Evolutionary conservation across 2,329 filamentous ascomycete genomes (phyloP).

Genomic region (Colletotrichum sp.): DNA sequence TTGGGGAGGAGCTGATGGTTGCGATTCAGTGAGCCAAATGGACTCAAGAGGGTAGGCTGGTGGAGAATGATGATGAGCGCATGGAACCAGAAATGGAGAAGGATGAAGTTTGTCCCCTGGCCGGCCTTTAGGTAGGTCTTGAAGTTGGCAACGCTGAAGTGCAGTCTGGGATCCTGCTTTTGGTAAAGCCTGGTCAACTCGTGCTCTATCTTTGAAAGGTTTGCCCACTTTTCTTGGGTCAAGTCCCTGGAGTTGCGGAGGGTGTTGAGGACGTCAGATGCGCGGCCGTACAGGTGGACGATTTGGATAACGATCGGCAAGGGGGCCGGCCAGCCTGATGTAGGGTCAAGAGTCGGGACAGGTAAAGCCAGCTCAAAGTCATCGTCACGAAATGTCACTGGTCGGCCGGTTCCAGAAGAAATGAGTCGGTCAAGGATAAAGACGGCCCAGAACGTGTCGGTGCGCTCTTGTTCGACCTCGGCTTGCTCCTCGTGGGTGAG

Average conservation of each 20-base stretch:
- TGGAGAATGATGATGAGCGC: slow-evolving; percentile 85
- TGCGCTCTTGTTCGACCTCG: slow-evolving; percentile 78
- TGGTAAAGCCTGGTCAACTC: slow-evolving; percentile 78
- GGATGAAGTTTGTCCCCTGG: slow-evolving; percentile 85
- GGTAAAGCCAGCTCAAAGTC: slow-evolving; percentile 83
- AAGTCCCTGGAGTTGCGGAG: slow-evolving; percentile 77
- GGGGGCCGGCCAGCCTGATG: slow-evolving; percentile 75
- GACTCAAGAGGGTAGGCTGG: slow-evolving; percentile 81
- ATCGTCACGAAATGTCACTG: slow-evolving; percentile 82
- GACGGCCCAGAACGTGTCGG: slow-evolving; percentile 89
- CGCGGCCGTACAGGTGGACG: slow-evolving; percentile 83
- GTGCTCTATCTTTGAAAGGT: slow-evolving; percentile 78
- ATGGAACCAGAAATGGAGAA: slow-evolving; percentile 90
- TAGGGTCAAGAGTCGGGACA: slow-evolving; percentile 51
- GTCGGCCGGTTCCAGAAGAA: slow-evolving; percentile 83
- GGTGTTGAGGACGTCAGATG: slow-evolving; percentile 84
- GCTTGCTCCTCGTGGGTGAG: slow-evolving; percentile 58
- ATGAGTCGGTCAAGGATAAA: slow-evolving; percentile 89
- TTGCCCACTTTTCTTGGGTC: slow-evolving; percentile 74
- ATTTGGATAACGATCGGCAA: slow-evolving; percentile 84
- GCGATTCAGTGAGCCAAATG: slow-evolving; percentile 63
- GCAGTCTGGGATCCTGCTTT: slow-evolving; percentile 73
- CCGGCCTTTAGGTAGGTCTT: slow-evolving; percentile 81
- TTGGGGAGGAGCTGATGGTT: slow-evolving; percentile 79
- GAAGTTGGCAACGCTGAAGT: slow-evolving; percentile 88